Base-by-base conservation (phyloP, 768 basidiomycete species). In the Piloderma croceum region DNA sequence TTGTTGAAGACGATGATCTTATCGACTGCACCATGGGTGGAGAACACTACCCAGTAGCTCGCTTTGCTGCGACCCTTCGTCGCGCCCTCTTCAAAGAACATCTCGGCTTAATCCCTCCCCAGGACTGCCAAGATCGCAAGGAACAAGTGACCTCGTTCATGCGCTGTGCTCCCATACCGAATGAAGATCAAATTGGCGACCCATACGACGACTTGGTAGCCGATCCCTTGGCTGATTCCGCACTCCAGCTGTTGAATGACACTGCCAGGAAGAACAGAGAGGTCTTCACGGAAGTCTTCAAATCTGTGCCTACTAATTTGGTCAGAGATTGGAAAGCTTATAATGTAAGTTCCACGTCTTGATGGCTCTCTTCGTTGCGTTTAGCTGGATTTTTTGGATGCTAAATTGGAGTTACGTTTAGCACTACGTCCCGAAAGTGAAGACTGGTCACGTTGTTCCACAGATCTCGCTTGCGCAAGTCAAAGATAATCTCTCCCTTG, bases 21-120 rank as follows among this genome's bases (percentile, higher is more conserved):
- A 68, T 99, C 29, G 68, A 73, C 20, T 75, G 81, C 3, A 71
- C 57, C 12, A 94, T 96, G 91, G 69, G 90, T 50, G 90, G 91
- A 2, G 58, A 74, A 47, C 72, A 73, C 20, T 89, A 82, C 59
- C 61, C 69, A 57, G 94, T 80, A 1, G 66, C 76, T 20, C 81
- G 83, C 33, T 90, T 97, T 53, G 93, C 94, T 0, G 73, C 90
- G 2, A 74, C 85, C 0, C 71, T 96, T 33, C 77, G 94, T 23
- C 76, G 92, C 37, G 79, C 81, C 56, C 69, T 97, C 33, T 94
- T 79, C 73, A 74, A 80, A 60, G 90, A 94, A 62, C 84, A 94
- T 54, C 74, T 94, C 35, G 91, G 91, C 22, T 77, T 98, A 33
- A 81, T 93, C 23, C 67, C 69, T 12, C 85, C 91, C 3, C 90